These are phyloP conservation scores for Trichoderma koningiopsis DNA, from an alignment of 2,329 filamentous ascomycete genomes.

Conservation along the genomic window DNA sequence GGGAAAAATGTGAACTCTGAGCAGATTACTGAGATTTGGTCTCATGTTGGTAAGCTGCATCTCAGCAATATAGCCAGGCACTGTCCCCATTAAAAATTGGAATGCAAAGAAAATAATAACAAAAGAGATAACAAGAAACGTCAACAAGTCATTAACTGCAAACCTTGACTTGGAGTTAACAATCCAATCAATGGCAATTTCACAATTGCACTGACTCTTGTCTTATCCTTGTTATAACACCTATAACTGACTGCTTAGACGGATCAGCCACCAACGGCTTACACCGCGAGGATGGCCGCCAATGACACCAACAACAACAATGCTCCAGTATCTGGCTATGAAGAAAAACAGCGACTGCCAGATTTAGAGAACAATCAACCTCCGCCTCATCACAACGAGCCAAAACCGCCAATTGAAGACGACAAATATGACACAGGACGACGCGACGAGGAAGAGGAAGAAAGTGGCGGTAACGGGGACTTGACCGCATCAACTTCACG, in stretches of 20 bases:
- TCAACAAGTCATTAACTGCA: background rate
- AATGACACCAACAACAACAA: background rate
- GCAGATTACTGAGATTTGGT: background rate
- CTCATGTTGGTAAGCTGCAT: background rate
- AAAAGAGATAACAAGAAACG: background rate
- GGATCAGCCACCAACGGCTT: background rate
- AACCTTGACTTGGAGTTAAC: background rate
- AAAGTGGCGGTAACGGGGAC: background rate
- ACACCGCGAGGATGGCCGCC: background rate
- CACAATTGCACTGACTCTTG: background rate
- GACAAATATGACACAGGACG: background rate
- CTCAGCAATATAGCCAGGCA: background rate
- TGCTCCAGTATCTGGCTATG: background rate
- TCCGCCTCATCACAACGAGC: background rate
- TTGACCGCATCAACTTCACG: background rate
- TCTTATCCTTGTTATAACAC: background rate
- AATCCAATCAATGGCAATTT: background rate
- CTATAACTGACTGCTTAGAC: background rate
- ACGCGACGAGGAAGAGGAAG: conserved; percentile 3
- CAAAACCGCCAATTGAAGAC: background rate
- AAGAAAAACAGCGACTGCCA: background rate
- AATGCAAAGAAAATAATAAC: background rate
- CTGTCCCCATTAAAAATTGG: background rate
- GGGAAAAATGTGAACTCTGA: background rate
- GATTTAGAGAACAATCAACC: background rate